Base-by-base conservation (phyloP, 352 stramenopile species). In the Globisporangium rhizosaccharum region DNA sequence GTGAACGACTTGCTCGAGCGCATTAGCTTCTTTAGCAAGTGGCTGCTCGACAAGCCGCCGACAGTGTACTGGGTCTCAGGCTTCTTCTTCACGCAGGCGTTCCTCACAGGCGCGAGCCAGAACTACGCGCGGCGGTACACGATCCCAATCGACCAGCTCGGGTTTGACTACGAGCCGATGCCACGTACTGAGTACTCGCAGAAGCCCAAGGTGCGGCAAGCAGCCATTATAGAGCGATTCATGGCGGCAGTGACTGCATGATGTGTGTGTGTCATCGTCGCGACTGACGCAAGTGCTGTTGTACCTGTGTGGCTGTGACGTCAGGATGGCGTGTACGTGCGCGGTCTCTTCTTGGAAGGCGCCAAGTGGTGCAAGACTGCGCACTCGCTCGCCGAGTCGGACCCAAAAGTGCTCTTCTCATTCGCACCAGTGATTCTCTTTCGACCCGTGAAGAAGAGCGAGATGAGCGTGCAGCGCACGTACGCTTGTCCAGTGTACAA, bases 21-120 rank as follows among this genome's bases (percentile, higher is more conserved):
- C 17, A 88, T 98, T 50, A 53, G 71, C 7, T 98, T 98, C 57
- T 96, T 97, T 53, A 75, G 74, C 61, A 82, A 85, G 50, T 98
- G 94, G 94, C 67, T 98, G 9, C 66, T 96, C 30, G 75, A 92
- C 53, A 90, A 87, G 20, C 76, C 90, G 14, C 93, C 92, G 4
- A 69, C 79, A 10, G 82, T 97, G 9, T 98, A 95, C 68, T 98
- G 94, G 94, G 84, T 98, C 56, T 96, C 82, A 20, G 92, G 94
- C 0, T 98, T 98, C 67, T 98, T 98, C 72, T 98, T 98, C 74
- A 96, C 94, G 3, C 89, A 98, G 72, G 92, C 94, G 15, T 98
- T 98, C 69, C 71, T 98, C 48, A 98, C 94, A 0, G 94, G 94
- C 33, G 92, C 88, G 44, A 92, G 94, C 58, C 94, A 98, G 66